Evolutionary conservation across 2,329 filamentous ascomycete species (phyloP), one percentile per base, ranked within the genome.

Genomic region (Aspergillus quadricinctus): DNA sequence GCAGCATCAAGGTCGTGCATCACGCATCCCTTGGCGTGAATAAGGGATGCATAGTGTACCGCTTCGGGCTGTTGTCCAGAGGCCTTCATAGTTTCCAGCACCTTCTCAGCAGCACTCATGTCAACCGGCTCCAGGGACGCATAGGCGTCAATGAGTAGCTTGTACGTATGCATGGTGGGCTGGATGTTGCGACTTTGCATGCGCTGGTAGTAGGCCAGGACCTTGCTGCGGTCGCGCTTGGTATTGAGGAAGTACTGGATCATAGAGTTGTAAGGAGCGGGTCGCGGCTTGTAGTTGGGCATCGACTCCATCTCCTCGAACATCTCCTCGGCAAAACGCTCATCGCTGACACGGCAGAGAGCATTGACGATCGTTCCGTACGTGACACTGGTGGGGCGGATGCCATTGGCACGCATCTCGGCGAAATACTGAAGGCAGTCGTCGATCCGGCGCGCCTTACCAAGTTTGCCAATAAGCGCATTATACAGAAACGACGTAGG

Each of bases 251-350:
- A 99, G 79, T 96, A 97, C 73, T 99, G 94, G 86, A 99, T 99
- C 87, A 99, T 89, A 76, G 91, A 96, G 81, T 99, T 97, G 82
- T 99, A 99, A 0, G 94, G 94, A 25, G 94, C 94, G 27, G 94
- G 92, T 9, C 94, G 88, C 43, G 94, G 91, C 81, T 97, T 97
- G 84, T 99, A 99, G 80, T 99, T 99, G 56, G 92, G 88, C 88
- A 96, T 96, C 49, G 88, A 86, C 79, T 99, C 94, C 94, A 99
- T 99, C 79, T 99, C 94, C 70, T 97, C 92, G 70, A 99, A 99
- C 66, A 97, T 85, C 75, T 97, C 92, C 70, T 97, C 94, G 28
- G 94, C 94, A 72, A 97, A 96, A 70, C 93, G 95, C 78, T 97
- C 93, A 66, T 99, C 94, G 64, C 92, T 96, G 55, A 97, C 94